phyloP scores from a whole-genome alignment of 1,284 basidiomycete genomes.

The Albatrellus sp. region DNA sequence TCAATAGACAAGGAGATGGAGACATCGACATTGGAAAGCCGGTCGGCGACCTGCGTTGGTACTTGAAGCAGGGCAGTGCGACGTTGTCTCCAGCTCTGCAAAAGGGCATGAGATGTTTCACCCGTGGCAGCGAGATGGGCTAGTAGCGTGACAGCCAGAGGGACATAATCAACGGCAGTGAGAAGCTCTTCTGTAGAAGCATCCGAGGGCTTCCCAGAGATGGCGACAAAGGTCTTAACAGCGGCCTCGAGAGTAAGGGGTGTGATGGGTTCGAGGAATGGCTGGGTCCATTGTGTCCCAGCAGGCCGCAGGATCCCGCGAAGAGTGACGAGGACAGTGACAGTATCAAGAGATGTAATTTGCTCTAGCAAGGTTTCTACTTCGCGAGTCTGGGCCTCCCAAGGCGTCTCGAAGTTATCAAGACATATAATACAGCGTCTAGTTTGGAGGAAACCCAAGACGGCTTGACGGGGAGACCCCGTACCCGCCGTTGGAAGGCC shows the following conservation, averaged over 20 bases:
- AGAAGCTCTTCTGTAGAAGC: constrained; percentile 1
- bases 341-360: constrained; percentile 1
- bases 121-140: constrained; percentile 5
- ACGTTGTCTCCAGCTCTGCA: constrained; percentile 1
- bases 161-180: constrained; percentile 6
- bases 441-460: constrained; percentile 10
- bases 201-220: constrained; percentile 2
- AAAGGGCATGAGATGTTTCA: background rate
- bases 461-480: background rate
- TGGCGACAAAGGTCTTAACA: constrained; percentile 1
- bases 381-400: constrained; percentile 13
- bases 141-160: constrained; percentile 8
- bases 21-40: constrained; percentile 3
- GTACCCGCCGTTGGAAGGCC: background rate
- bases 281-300: constrained; percentile 4
- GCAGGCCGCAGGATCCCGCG: constrained; percentile 4
- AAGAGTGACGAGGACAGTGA: constrained; percentile 6
- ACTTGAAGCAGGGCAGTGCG: constrained; percentile 4
- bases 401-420: constrained; percentile 24
- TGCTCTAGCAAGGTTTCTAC: constrained; percentile 6
- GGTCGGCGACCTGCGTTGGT: background rate
- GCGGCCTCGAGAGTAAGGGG: constrained; percentile 4
- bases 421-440: constrained; percentile 15
- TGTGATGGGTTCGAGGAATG: constrained; percentile 1
- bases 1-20: constrained; percentile 7